These are phyloP conservation scores for Cryptosporidium tyzzeri DNA, from an alignment of 169 alveolate genomes.

Conservation along the genomic window DNA sequence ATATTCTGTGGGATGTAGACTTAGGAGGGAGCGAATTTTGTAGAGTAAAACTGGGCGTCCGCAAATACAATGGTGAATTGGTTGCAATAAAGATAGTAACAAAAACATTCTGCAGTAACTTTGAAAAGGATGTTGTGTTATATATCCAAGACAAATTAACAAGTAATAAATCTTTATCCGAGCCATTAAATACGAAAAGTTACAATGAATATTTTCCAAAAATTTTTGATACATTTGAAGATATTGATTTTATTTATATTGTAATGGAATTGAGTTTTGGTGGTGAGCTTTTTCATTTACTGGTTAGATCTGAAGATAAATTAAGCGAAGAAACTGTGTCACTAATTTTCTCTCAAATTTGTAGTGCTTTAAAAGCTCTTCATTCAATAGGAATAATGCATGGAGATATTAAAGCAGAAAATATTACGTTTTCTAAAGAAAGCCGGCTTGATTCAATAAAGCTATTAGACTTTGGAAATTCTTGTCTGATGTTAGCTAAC, in stretches of 20 bases:
- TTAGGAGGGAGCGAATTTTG: slow-evolving; percentile 72
- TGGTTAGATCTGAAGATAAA: slow-evolving; percentile 77
- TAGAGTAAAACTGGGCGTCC: slow-evolving; percentile 45
- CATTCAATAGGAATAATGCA: slow-evolving; percentile 83
- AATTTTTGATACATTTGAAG: slow-evolving; percentile 42
- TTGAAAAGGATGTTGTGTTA: slow-evolving; percentile 37
- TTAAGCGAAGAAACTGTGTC: slow-evolving; percentile 73
- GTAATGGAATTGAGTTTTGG: slow-evolving; percentile 78
- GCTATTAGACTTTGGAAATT: slow-evolving; percentile 85
- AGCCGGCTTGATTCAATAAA: slow-evolving; percentile 77
- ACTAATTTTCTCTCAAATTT: slow-evolving; percentile 79
- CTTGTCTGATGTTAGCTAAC: slow-evolving; percentile 6
- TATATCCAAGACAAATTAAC: slow-evolving; percentile 33
- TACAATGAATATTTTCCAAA: slow-evolving; percentile 35
- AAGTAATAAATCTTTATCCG: neutral
- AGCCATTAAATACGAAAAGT: neutral
- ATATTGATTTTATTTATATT: slow-evolving; percentile 77
- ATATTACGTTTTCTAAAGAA: slow-evolving; percentile 81
- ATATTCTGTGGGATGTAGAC: slow-evolving; percentile 65
- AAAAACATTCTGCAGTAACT: slow-evolving; percentile 3
- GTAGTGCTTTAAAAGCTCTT: slow-evolving; percentile 75
- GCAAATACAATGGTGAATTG: slow-evolving; percentile 8
- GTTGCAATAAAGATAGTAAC: slow-evolving; percentile 71
- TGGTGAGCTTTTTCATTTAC: slow-evolving; percentile 81
- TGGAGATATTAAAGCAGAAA: slow-evolving; percentile 87